A percentile compares a stretch with the other conserved stretches of the same genome.
These are phyloP conservation scores for Pisolithus sp. DNA, from an alignment of 768 basidiomycete species.

Conservation along the genomic window DNA sequence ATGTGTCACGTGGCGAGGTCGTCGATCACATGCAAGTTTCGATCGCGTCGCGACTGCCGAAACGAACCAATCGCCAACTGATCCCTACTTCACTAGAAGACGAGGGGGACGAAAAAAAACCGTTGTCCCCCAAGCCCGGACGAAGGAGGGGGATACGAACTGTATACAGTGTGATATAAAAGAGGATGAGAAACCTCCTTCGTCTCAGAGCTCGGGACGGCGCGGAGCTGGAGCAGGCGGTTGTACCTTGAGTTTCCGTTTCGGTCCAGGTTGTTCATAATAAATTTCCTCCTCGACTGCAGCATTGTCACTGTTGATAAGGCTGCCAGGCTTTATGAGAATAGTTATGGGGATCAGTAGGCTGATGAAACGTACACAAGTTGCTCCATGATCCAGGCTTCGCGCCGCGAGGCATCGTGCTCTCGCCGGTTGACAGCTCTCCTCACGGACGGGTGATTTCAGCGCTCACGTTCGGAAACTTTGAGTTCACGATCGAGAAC, in stretches of 20 bases:
- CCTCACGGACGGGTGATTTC: slow-evolving; percentile 85
- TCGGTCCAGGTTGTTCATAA: slow-evolving; percentile 62
- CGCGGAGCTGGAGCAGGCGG: slow-evolving; percentile 69
- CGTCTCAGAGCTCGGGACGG: slow-evolving; percentile 93
- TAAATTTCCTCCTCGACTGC: slow-evolving; percentile 74
- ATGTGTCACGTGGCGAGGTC: slow-evolving; percentile 16
- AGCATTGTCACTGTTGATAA: slow-evolving; percentile 63
- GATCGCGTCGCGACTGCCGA: slow-evolving; percentile 29
- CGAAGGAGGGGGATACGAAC: slow-evolving; percentile 81
- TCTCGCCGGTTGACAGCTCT: slow-evolving; percentile 79
- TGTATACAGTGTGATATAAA: slow-evolving; percentile 47
- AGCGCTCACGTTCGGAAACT: slow-evolving; percentile 77
- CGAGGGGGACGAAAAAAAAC: slow-evolving; percentile 73
- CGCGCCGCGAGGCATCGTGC: slow-evolving; percentile 81
- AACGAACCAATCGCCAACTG: slow-evolving; percentile 28
- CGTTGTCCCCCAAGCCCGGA: slow-evolving; percentile 88
- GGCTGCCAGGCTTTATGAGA: slow-evolving; percentile 32
- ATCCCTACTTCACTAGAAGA: slow-evolving; percentile 38
- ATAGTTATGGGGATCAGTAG: not conserved
- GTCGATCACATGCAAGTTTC: too few relatives aligned
- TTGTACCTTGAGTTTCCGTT: slow-evolving; percentile 89
- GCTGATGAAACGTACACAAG: slow-evolving; percentile 56
- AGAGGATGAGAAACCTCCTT: slow-evolving; percentile 58
- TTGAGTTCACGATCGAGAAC: slow-evolving; percentile 80
- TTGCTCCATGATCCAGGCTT: slow-evolving; percentile 91